These are phyloP conservation scores for Lactarius indigo DNA, from an alignment of 768 basidiomycete species.

Conservation along the genomic window DNA sequence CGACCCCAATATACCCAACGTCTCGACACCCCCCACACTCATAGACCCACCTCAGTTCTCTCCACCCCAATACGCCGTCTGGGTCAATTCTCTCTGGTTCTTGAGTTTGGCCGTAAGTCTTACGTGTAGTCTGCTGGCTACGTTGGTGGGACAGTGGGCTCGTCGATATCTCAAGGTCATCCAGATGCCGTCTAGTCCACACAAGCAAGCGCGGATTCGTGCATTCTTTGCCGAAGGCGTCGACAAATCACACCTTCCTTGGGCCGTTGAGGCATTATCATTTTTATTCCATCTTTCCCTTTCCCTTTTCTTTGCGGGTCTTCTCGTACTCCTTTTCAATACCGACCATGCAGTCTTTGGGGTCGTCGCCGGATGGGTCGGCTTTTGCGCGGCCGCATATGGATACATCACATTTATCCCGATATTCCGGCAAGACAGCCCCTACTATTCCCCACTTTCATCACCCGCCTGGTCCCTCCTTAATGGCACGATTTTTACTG, in stretches of 20 bases:
- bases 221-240: not conserved
- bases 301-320: slow-evolving; percentile 3
- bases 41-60: not conserved
- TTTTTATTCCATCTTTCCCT: slow-evolving; percentile 6
- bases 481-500: not conserved
- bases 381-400: not conserved
- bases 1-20: not conserved
- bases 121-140: not conserved
- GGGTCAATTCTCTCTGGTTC: not conserved
- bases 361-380: not conserved
- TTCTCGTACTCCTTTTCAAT: not conserved
- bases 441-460: not conserved
- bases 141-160: not conserved
- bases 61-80: not conserved
- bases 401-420: not conserved
- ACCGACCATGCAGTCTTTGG: not conserved
- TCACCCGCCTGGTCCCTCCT: not conserved
- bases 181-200: not conserved
- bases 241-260: not conserved
- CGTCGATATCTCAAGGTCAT: not conserved
- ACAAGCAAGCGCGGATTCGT: not conserved
- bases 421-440: not conserved
- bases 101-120: not conserved
- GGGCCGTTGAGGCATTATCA: slow-evolving; percentile 1
- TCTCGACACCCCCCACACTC: not conserved